phyloP scores from a whole-genome alignment of 139 green algal genomes.

The Deuterostichococcus epilithicus region DNA sequence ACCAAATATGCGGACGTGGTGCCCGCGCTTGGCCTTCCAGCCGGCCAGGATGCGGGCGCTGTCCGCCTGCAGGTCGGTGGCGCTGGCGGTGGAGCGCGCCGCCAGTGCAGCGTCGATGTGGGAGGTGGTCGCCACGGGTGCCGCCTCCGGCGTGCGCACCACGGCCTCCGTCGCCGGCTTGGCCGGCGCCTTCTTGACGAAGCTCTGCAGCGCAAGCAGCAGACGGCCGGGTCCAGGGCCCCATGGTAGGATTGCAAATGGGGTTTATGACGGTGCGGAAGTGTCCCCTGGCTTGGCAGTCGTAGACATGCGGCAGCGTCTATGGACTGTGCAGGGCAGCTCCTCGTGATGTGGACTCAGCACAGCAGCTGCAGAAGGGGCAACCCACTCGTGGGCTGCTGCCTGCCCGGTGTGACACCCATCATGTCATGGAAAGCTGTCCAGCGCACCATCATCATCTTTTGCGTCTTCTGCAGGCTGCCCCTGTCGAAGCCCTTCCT shows the following conservation, averaged over 20 bases:
- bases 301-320: too few species aligned
- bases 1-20: neutral
- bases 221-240: neutral
- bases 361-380: too few species aligned
- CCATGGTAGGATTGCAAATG: too few species aligned
- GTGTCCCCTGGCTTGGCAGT: too few species aligned
- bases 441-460: constrained; percentile 33
- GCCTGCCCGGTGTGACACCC: constrained; percentile 16
- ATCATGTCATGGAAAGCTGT: neutral
- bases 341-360: too few species aligned
- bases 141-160: constrained; percentile 7
- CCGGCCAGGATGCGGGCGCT: neutral
- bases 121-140: neutral
- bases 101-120: neutral
- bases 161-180: constrained; percentile 1
- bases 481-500: constrained; percentile 45
- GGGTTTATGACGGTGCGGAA: too few species aligned
- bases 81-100: neutral
- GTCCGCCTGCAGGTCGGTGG: neutral
- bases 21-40: neutral
- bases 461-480: constrained; percentile 39
- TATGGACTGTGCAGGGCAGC: too few species aligned
- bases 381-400: too few species aligned
- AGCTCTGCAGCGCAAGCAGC: neutral
- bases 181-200: neutral